A percentile compares a stretch with the other conserved stretches of the same genome.
phyloP scores from a whole-genome alignment of 2,329 filamentous ascomycete species.

The Stagonosporopsis cucurbitacearum region DNA sequence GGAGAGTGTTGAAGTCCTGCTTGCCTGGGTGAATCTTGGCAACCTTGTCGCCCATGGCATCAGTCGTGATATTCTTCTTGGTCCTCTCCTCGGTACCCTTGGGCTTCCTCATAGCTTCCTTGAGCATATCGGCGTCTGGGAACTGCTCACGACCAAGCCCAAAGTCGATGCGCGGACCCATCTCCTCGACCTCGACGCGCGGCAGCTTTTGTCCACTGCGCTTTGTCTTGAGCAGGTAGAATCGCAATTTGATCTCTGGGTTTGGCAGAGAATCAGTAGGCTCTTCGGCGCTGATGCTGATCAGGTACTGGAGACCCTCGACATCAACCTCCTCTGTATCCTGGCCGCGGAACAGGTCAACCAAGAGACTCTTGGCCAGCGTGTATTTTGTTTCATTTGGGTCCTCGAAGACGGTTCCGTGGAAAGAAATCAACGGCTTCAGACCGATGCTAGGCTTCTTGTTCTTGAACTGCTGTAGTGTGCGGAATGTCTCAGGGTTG shows the following conservation, averaged over 20 bases:
- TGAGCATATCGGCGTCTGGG: constrained; percentile 78
- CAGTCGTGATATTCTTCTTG: constrained; percentile 96
- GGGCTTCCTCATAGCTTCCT: constrained; percentile 88
- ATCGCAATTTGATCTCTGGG: constrained; percentile 68
- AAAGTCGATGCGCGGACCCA: constrained; percentile 93
- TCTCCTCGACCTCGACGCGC: constrained; percentile 91
- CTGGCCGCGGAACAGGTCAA: constrained; percentile 91
- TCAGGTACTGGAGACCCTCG: constrained; percentile 89
- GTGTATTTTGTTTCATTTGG: constrained; percentile 80
- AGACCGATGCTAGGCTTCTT: constrained; percentile 72
- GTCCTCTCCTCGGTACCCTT: constrained; percentile 75
- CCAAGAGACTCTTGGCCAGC: constrained; percentile 82
- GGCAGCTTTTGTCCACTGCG: constrained; percentile 86
- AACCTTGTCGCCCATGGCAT: constrained; percentile 94
- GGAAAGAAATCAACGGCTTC: constrained; percentile 90
- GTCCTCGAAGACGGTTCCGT: constrained; percentile 85
- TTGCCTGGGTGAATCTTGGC: constrained; percentile 89
- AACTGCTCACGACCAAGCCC: constrained; percentile 80
- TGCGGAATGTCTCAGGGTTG: constrained; percentile 74
- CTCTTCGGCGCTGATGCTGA: constrained; percentile 77
- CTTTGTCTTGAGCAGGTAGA: constrained; percentile 86
- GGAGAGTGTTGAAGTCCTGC: constrained; percentile 84
- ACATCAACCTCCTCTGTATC: constrained; percentile 85
- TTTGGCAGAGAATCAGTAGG: constrained; percentile 53
- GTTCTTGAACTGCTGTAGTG: constrained; percentile 75